Conservation (phyloP, 306 rosid genomes). For the Ochetophila trinervis region DNA sequence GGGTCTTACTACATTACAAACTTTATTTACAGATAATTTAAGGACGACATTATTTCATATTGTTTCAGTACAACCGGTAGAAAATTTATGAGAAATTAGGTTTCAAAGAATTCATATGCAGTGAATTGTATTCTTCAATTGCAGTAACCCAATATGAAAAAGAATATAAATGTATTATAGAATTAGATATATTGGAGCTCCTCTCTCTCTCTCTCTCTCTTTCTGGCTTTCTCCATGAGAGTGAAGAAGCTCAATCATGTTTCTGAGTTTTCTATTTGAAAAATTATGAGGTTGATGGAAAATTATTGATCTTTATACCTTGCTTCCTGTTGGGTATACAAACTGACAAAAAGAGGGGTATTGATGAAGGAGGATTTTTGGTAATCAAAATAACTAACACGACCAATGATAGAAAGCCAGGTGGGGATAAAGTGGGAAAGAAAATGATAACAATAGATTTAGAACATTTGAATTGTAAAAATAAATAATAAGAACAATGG, state of each 20-base stretch:
- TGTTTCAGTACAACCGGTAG: no score
- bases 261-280: slow-evolving; percentile 6
- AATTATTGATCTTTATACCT: slow-evolving; percentile 23
- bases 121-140: slow-evolving; percentile 4
- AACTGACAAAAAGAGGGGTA: slow-evolving; percentile 43
- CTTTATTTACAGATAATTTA: no score
- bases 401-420: slow-evolving; percentile 37
- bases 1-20: no score
- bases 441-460: slow-evolving; percentile 33
- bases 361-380: slow-evolving; percentile 19
- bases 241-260: slow-evolving; percentile 19
- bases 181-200: neutral
- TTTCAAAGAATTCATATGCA: slow-evolving; percentile 9
- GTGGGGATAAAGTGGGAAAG: slow-evolving; percentile 21
- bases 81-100: slow-evolving; percentile 9
- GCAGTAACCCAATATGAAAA: slow-evolving; percentile 13
- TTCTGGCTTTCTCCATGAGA: neutral
- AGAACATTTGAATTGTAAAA: no score
- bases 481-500: no score
- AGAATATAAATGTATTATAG: neutral
- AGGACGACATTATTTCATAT: no score
- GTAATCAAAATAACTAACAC: slow-evolving; percentile 23
- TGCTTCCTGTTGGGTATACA: slow-evolving; percentile 50
- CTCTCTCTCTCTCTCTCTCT: slow-evolving; percentile 9
- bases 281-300: slow-evolving; percentile 16